Conservation (phyloP, 108 stramenopile genomes). For the Nitzschia sp. region DNA sequence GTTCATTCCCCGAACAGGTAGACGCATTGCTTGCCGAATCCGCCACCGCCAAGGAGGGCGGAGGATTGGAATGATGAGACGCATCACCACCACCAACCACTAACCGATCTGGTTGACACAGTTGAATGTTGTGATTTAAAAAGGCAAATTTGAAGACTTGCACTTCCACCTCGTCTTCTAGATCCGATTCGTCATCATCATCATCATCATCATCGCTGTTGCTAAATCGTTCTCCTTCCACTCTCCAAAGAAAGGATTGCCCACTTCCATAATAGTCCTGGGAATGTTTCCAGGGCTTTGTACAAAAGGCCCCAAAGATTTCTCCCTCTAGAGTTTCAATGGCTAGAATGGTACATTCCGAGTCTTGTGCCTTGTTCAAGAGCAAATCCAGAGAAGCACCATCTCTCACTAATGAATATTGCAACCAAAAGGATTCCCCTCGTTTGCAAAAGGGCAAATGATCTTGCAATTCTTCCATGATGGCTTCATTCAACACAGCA, state of each 20-base stretch:
- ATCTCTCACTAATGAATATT: conserved; percentile 74
- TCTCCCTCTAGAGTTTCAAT: conserved; percentile 78
- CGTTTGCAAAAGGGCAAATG: conserved; percentile 57
- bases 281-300: conserved; percentile 62
- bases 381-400: conserved; percentile 71
- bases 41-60: not conserved
- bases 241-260: conserved; percentile 70
- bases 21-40: conserved; percentile 7
- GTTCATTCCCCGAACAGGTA: no score
- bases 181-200: conserved; percentile 39
- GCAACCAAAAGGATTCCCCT: conserved; percentile 75
- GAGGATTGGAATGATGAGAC: not conserved
- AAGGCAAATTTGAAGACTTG: conserved; percentile 70
- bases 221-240: conserved; percentile 39
- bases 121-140: conserved; percentile 61
- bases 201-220: conserved; percentile 30
- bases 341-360: conserved; percentile 61
- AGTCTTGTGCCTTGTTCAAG: conserved; percentile 42
- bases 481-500: conserved; percentile 8
- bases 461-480: conserved; percentile 69
- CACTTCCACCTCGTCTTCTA: conserved; percentile 56
- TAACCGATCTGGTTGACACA: conserved; percentile 62
- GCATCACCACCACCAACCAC: conserved; percentile 70
- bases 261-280: conserved; percentile 67
- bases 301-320: conserved; percentile 76